These are phyloP conservation scores for Iberis pinnata DNA, from an alignment of 345 rosid species.

Conservation along the genomic window DNA sequence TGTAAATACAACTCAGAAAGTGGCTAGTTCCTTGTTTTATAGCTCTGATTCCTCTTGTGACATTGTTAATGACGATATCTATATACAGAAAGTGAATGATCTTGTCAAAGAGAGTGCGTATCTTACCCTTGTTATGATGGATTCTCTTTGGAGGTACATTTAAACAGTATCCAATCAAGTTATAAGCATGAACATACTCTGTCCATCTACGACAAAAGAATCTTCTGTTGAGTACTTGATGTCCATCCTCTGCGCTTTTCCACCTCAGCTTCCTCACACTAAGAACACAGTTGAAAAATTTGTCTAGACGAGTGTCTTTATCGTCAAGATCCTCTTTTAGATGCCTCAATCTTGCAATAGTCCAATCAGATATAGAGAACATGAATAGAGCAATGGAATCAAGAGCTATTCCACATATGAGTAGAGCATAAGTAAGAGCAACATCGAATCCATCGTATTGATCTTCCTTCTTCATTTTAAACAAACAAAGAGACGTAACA, in stretches of 20 bases:
- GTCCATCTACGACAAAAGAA: constrained; percentile 48
- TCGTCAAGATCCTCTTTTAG: constrained; percentile 13
- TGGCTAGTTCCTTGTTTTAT: too few relatives aligned
- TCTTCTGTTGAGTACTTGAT: constrained; percentile 28
- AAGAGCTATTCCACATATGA: constrained; percentile 48
- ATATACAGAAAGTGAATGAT: too few relatives aligned
- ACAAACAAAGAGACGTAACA: constrained; percentile 36
- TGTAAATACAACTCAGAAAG: too few relatives aligned
- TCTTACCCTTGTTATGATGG: constrained; percentile 14
- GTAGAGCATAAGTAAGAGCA: constrained; percentile 45
- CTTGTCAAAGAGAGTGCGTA: too few relatives aligned
- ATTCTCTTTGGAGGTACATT: constrained; percentile 29
- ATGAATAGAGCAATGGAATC: constrained; percentile 41
- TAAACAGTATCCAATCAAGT: constrained; percentile 46
- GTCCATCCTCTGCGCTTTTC: constrained; percentile 9
- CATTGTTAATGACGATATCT: too few relatives aligned
- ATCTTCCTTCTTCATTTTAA: constrained; percentile 19
- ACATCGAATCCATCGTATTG: constrained; percentile 36
- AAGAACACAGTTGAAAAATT: constrained; percentile 19
- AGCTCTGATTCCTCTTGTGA: too few relatives aligned
- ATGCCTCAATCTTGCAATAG: constrained; percentile 21
- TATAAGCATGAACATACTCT: constrained; percentile 36
- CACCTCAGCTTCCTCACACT: constrained; percentile 21
- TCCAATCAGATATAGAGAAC: constrained; percentile 59
- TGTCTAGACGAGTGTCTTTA: constrained; percentile 6